Percentiles rank a stretch among this genome's conserved stretches.
Evolutionary conservation across 208 protist genomes (phyloP).

Genomic region (Trypanosoma vivax): DNA sequence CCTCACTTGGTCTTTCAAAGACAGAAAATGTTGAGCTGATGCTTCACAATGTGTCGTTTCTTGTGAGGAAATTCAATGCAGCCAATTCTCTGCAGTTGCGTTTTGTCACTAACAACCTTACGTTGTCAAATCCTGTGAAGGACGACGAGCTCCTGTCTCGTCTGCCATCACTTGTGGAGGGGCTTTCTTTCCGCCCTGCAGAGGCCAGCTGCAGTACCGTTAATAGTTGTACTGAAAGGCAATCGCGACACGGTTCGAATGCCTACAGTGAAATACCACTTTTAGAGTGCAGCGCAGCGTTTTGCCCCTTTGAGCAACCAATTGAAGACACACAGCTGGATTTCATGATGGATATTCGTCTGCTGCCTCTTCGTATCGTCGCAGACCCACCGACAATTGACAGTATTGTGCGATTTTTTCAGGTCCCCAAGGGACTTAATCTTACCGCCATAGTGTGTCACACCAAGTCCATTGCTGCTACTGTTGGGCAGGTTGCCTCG

Average conservation of each 20-base stretch:
- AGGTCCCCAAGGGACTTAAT: constrained; percentile 50
- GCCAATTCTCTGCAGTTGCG: constrained; percentile 43
- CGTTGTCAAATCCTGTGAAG: constrained; percentile 46
- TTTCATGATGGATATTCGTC: constrained; percentile 50
- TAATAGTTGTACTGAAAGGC: constrained; percentile 8
- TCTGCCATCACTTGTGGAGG: constrained; percentile 33
- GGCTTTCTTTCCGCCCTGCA: constrained; percentile 16
- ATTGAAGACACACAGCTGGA: constrained; percentile 59
- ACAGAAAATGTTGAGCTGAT: constrained; percentile 36
- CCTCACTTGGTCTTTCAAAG: constrained; percentile 45
- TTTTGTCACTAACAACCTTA: constrained; percentile 62
- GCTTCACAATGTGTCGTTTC: constrained; percentile 43
- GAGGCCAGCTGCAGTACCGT: constrained; percentile 6
- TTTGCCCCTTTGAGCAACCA: constrained; percentile 65
- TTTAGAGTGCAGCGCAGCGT: constrained; percentile 40
- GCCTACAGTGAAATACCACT: constrained; percentile 29
- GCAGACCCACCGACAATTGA: constrained; percentile 60
- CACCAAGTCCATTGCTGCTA: constrained; percentile 40
- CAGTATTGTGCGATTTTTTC: constrained; percentile 52
- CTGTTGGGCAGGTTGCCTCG: constrained; percentile 50
- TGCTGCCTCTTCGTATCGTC: constrained; percentile 72
- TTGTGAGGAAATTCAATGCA: constrained; percentile 47
- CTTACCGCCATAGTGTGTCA: constrained; percentile 34
- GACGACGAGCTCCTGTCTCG: constrained; percentile 8
- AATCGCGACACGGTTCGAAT: constrained; percentile 1